Percentiles rank a stretch among this genome's conserved stretches.
Conservation (phyloP, 768 basidiomycete genomes). For the Termitomyces titanicus region DNA sequence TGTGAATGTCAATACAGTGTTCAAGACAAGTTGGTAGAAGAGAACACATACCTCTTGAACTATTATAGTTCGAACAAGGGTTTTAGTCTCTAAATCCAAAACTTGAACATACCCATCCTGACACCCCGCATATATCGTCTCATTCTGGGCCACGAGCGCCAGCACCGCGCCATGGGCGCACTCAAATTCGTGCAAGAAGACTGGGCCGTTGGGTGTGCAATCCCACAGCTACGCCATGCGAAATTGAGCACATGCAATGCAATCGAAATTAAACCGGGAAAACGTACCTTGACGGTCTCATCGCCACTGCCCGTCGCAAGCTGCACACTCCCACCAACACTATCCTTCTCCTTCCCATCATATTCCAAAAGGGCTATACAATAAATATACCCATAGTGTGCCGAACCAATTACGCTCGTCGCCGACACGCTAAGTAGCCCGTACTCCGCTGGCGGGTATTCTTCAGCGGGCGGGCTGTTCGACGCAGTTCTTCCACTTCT, state of each 20-base stretch:
- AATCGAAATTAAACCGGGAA: not conserved
- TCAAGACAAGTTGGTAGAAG: not conserved
- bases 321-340: conserved; percentile 28
- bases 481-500: conserved; percentile 18
- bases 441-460: conserved; percentile 25
- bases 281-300: conserved; percentile 74
- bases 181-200: conserved; percentile 60
- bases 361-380: conserved; percentile 54
- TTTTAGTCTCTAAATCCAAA: conserved; percentile 87
- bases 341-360: not conserved
- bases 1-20: not conserved
- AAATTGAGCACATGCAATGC: not conserved
- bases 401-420: conserved; percentile 76
- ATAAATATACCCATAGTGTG: conserved; percentile 94
- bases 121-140: conserved; percentile 88
- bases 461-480: conserved; percentile 27
- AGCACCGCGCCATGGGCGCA: conserved; percentile 79
- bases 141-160: conserved; percentile 69
- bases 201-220: conserved; percentile 43
- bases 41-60: conserved; percentile 63
- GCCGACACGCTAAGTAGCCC: conserved; percentile 55
- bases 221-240: conserved; percentile 56
- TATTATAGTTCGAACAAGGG: conserved; percentile 81
- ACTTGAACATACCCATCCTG: conserved; percentile 93
- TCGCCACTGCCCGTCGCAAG: conserved; percentile 90